Conservation (phyloP, 2,329 filamentous ascomycete species). For the Trichoderma aggressivum region DNA sequence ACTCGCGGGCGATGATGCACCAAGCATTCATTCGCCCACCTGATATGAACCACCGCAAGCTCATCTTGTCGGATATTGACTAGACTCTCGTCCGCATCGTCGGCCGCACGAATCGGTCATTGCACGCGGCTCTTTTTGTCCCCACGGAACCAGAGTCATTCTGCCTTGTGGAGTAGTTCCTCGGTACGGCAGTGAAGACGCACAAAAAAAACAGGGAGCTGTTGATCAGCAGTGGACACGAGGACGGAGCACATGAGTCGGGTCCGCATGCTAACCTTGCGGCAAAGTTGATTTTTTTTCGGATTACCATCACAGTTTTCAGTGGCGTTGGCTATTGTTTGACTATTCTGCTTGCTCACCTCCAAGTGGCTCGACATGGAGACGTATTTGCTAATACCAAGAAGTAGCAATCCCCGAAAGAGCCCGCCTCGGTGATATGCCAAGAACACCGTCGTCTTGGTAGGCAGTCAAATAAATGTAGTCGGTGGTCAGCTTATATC, state of each 20-base stretch:
- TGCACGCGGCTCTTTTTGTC: background rate
- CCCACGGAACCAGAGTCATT: background rate
- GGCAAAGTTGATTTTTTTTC: background rate
- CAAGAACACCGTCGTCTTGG: background rate
- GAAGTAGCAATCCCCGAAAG: background rate
- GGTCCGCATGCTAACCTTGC: background rate
- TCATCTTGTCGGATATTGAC: background rate
- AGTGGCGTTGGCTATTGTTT: background rate
- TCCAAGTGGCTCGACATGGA: background rate
- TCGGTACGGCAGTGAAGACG: background rate
- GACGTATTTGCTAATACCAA: background rate
- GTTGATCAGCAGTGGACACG: background rate
- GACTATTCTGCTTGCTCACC: background rate
- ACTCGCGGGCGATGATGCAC: background rate
- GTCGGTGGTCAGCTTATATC: background rate
- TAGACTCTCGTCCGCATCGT: background rate
- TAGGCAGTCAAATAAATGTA: background rate
- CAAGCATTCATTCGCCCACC: background rate
- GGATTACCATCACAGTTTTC: background rate
- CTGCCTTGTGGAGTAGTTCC: background rate
- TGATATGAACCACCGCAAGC: conserved; percentile 3
- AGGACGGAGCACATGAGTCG: background rate
- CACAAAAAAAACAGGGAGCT: background rate
- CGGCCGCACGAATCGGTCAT: conserved; percentile 1
- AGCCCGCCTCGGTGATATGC: background rate